Base-by-base conservation (phyloP, 2,329 filamentous ascomycete species). In the Fusarium oxysporum region DNA sequence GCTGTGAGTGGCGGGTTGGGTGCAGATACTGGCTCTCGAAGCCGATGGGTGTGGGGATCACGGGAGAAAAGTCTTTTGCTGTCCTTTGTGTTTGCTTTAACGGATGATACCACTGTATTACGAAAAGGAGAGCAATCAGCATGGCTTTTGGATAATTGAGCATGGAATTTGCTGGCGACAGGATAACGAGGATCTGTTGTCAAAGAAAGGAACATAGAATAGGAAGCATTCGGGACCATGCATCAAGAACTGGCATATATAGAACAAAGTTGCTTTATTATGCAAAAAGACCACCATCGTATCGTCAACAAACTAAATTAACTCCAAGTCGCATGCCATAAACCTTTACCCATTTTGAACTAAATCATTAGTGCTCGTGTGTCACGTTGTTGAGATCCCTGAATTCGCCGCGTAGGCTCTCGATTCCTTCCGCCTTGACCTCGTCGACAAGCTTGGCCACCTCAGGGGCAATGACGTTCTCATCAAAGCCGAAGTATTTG, bases 401-500 rank as follows among this genome's bases (percentile, higher is more conserved):
- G 53, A 82, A 82, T 57, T 81, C 80, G 14, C 80, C 78, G 6
- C 74, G 70, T 6, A 82, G 62, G 28, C 73, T 70, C 62, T 79
- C 80, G 19, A 80, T 68, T 14, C 80, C 80, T 35, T 78, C 76
- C 51, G 69, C 71, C 61, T 78, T 75, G 1, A 80, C 77, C 57
- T 80, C 77, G 17, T 75, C 68, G 2, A 80, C 75, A 21, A 83
- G 62, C 57, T 71, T 80, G 17, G 75, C 76, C 10, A 86, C 83
- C 71, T 78, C 71, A 6, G 76, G 73, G 8, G 80, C 80, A 50
- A 82, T 82, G 70, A 87, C 83, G 6, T 77, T 78, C 68, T 83
- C 82, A 56, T 88, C 85, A 68, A 87, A 90, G 2, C 88, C 86
- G 75, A 90, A 90, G 60, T 85, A 86, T 71, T 86, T 84, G 76